Evolutionary conservation across 108 stramenopile genomes (phyloP), one percentile per base, ranked within the genome.

Genomic region (Stephanodiscus triporus): DNA sequence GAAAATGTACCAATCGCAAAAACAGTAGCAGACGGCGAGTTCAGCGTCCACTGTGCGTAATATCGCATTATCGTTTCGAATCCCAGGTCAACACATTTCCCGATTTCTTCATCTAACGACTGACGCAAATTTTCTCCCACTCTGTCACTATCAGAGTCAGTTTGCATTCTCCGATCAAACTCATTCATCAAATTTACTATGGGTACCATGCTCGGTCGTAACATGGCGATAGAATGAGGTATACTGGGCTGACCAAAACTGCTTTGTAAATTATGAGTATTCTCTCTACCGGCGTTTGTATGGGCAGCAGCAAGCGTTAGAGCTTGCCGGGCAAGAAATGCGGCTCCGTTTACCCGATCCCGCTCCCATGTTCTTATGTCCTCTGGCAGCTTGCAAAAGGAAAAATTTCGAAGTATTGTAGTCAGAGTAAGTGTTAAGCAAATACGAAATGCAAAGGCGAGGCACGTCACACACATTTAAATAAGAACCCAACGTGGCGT

Each of bases 121-220:
- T 68, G 9, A 11, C 73, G 42, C 16, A 78, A 9, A 19, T 68
- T 54, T 5, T 53, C 27, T 55, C 64, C 42, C 7, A 74, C 19
- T n/a, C 14, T 30, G 13, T 51, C 51, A 23, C 42, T 27, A 63
- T 54, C 23, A 9, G 63, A 9, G 60, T 63, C 23, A 37, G 27
- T 36, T 53, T 51, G 4, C 53, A 57, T 20, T 36, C 59, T 45
- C 72, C 62, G 22, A 24, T 72, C 72, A 68, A 72, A 69, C 67
- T 69, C 56, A 42, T 73, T 59, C 80, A 86, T 80, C 4, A 65
- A 75, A 78, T 86, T 86, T 34, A 70, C 78, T 22, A 86, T 86
- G 11, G 85, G 65, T 9, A 86, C 83, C 85, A 86, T 86, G 51
- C 68, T 76, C 2, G 85, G 85, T 24, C 85, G 79, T 27, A 86